Conservation (phyloP, 2,329 filamentous ascomycete genomes). For the Penicillium sp. region DNA sequence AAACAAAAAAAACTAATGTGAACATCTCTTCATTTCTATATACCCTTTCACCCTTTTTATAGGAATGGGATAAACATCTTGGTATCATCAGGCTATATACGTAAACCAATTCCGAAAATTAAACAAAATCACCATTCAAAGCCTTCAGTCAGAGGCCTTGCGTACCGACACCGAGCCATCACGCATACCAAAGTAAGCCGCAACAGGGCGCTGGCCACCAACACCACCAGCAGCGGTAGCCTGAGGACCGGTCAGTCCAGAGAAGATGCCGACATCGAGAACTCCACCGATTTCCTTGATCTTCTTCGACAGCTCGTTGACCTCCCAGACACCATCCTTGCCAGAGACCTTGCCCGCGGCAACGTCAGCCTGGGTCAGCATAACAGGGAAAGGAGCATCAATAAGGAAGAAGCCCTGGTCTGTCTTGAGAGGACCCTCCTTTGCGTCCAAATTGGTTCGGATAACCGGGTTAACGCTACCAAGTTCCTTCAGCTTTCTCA, state of each 20-base stretch:
- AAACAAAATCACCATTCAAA: background rate
- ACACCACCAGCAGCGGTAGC: slow-evolving; percentile 60
- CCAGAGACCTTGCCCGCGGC: slow-evolving; percentile 52
- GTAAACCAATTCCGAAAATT: background rate
- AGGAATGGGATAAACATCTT: slow-evolving; percentile 10
- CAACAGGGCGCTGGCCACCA: slow-evolving; percentile 85
- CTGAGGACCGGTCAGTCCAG: slow-evolving; percentile 74
- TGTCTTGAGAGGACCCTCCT: slow-evolving; percentile 80
- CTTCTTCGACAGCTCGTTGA: slow-evolving; percentile 68
- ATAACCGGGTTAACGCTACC: slow-evolving; percentile 71
- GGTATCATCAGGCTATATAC: slow-evolving; percentile 23
- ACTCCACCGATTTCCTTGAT: slow-evolving; percentile 85
- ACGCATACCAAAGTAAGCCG: slow-evolving; percentile 91
- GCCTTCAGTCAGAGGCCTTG: slow-evolving; percentile 33
- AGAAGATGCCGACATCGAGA: slow-evolving; percentile 88
- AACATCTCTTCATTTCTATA: slow-evolving; percentile 8
- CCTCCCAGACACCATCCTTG: slow-evolving; percentile 72
- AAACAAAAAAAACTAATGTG: slow-evolving; percentile 1
- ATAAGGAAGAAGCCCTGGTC: slow-evolving; percentile 89
- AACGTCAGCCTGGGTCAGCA: slow-evolving; percentile 65
- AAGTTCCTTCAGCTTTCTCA: slow-evolving; percentile 68
- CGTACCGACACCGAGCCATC: slow-evolving; percentile 66
- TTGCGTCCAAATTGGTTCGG: slow-evolving; percentile 69
- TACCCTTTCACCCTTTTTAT: background rate
- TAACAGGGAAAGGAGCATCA: slow-evolving; percentile 80